These are phyloP conservation scores for Metschnikowia colocasiae DNA, from an alignment of 805 yeast genomes.

Conservation along the genomic window DNA sequence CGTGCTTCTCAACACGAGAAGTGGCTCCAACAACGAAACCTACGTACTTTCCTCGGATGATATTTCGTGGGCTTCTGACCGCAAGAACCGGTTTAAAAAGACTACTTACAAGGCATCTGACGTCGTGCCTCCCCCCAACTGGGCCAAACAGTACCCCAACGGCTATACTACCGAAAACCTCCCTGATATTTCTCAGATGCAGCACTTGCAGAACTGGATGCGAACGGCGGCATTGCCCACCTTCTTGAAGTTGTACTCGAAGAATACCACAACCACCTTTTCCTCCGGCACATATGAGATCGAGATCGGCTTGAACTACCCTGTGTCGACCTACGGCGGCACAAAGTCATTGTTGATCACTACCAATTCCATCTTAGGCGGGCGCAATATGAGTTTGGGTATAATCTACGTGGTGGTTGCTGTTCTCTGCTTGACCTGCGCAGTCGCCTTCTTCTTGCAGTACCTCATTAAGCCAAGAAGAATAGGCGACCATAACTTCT, in stretches of 20 bases:
- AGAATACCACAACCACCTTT: constrained; percentile 59
- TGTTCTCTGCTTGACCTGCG: constrained; percentile 66
- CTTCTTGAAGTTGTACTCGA: constrained; percentile 77
- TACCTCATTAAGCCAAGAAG: constrained; percentile 82
- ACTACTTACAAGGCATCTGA: constrained; percentile 64
- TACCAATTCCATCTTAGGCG: constrained; percentile 82
- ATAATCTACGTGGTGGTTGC: constrained; percentile 84
- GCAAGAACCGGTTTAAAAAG: constrained; percentile 59
- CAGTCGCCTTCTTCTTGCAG: constrained; percentile 71
- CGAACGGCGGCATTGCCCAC: constrained; percentile 91
- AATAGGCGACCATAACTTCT: constrained; percentile 72
- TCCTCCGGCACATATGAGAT: constrained; percentile 66
- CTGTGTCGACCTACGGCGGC: constrained; percentile 83
- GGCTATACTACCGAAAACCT: constrained; percentile 84
- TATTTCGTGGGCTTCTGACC: constrained; percentile 85
- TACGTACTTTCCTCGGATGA: constrained; percentile 47
- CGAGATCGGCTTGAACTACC: constrained; percentile 71
- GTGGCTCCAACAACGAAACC: constrained; percentile 41
- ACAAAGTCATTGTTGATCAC: constrained; percentile 77
- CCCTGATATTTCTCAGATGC: constrained; percentile 74
- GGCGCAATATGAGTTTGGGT: constrained; percentile 80
- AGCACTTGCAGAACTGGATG: constrained; percentile 95
- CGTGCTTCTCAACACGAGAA: constrained; percentile 40
- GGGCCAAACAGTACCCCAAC: constrained; percentile 74
- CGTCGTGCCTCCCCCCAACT: constrained; percentile 92